Evolutionary conservation across 2,329 filamentous ascomycete genomes (phyloP), one percentile per base, ranked within the genome.

Genomic region (Triangularia setosa): DNA sequence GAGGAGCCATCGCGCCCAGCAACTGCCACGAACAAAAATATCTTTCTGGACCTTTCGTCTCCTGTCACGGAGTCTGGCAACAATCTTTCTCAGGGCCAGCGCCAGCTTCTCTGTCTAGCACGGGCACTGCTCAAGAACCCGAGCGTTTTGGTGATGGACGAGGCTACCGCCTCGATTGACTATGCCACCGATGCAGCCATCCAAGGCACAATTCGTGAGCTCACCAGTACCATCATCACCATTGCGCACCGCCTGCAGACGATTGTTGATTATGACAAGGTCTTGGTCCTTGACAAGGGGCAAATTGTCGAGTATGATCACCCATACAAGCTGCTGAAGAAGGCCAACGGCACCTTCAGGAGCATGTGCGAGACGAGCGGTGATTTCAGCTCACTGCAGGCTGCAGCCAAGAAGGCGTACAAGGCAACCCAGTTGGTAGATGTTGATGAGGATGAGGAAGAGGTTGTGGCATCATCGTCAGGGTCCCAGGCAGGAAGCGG

Each of bases 251-350:
- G 95, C 18, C 82, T 99, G 68, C 93, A 97, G 75, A 99, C 95
- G 0, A 98, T 99, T 76, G 93, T 95, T 27, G 95, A 99, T 75
- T 99, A 98, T 73, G 95, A 99, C 79, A 97, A 96, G 80, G 94
- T 99, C 14, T 81, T 99, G 16, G 93, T 99, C 12, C 82, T 99
- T 4, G 95, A 99, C 73, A 92, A 93, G 75, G 95, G 95, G 9
- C 79, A 85, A 65, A 90, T 98, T 21, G 84, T 95, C 4, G 94
- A 99, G 78, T 99, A 87, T 74, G 95, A 88, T n/a, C 90, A 96
- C 73, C 95, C 95, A 0, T 93, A 89, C 80, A 88, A 92, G 70
- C 80, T 99, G 60, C 84, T 97, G 68, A 84, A 83, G 73, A 89
- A 88, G 71, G 81, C 90, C 64, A 86, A 85, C 2, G 89, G 92